Conservation (phyloP, 2,329 filamentous ascomycete genomes). For the Aspergillus brunneoviolaceus region DNA sequence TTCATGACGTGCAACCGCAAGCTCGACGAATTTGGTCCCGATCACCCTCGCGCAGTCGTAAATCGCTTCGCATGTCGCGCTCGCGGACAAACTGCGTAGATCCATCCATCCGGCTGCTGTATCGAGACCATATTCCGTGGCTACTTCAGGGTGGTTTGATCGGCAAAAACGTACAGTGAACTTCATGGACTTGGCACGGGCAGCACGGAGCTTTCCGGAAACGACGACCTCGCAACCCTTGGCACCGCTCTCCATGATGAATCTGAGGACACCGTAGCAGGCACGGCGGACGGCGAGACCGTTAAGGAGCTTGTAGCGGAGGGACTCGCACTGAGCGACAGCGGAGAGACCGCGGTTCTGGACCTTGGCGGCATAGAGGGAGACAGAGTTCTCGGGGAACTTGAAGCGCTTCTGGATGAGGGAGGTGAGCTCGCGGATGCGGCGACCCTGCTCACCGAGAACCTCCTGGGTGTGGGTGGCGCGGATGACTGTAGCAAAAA, state of each 20-base stretch:
- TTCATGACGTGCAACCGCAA: not conserved
- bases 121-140: not conserved
- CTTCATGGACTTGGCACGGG: constrained; percentile 99
- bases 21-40: not conserved
- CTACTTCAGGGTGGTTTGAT: not conserved
- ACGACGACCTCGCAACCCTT: constrained; percentile 99
- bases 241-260: constrained; percentile 99
- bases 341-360: constrained; percentile 99
- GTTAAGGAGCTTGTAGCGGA: constrained; percentile 99
- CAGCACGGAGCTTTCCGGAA: constrained; percentile 97
- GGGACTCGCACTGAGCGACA: constrained; percentile 99
- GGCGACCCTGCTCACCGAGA: constrained; percentile 98
- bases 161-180: constrained; percentile 73
- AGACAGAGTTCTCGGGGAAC: constrained; percentile 99
- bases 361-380: constrained; percentile 99
- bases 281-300: constrained; percentile 97
- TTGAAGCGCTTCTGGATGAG: constrained; percentile 99
- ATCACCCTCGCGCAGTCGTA: not conserved
- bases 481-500: constrained; percentile 70
- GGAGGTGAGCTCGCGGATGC: constrained; percentile 99
- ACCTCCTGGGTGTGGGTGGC: constrained; percentile 99
- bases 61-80: not conserved
- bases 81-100: not conserved
- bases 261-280: constrained; percentile 99
- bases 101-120: not conserved